These are phyloP conservation scores for Quercus engelmannii DNA, from an alignment of 306 rosid genomes.

Conservation along the genomic window DNA sequence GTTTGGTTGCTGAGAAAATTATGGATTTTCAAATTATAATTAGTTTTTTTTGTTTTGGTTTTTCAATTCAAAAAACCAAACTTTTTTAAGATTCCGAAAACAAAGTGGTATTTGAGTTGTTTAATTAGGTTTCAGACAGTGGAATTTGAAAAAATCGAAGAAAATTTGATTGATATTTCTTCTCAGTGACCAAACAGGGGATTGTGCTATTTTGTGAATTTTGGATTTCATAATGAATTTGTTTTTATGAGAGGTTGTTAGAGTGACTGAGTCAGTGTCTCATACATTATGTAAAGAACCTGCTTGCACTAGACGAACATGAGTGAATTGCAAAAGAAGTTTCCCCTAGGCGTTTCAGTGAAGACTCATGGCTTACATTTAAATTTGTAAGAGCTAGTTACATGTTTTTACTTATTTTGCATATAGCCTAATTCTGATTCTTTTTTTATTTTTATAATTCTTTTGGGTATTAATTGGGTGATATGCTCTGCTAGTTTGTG, in stretches of 20 bases:
- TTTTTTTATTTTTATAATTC: background rate
- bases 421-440: slow-evolving; percentile 10
- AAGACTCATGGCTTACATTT: slow-evolving; percentile 91
- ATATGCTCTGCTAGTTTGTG: slow-evolving; percentile 9
- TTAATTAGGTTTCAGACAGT: background rate
- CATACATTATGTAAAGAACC: slow-evolving; percentile 75
- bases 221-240: slow-evolving; percentile 40
- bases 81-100: background rate
- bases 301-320: slow-evolving; percentile 81
- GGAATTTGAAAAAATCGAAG: background rate
- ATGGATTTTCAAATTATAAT: slow-evolving; percentile 3
- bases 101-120: background rate
- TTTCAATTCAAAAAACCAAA: background rate
- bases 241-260: slow-evolving; percentile 61
- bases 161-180: background rate
- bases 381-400: slow-evolving; percentile 97
- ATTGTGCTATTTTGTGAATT: slow-evolving; percentile 14
- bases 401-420: slow-evolving; percentile 38
- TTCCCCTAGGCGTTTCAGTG: slow-evolving; percentile 93
- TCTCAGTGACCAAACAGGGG: slow-evolving; percentile 41
- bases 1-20: slow-evolving; percentile 50
- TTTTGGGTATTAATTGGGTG: background rate
- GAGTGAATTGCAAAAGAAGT: slow-evolving; percentile 91
- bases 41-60: background rate
- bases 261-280: slow-evolving; percentile 67